Evolutionary conservation across 2,329 filamentous ascomycete genomes (phyloP).

Genomic region (Ophiognomonia clavigignenti-juglandacearum): DNA sequence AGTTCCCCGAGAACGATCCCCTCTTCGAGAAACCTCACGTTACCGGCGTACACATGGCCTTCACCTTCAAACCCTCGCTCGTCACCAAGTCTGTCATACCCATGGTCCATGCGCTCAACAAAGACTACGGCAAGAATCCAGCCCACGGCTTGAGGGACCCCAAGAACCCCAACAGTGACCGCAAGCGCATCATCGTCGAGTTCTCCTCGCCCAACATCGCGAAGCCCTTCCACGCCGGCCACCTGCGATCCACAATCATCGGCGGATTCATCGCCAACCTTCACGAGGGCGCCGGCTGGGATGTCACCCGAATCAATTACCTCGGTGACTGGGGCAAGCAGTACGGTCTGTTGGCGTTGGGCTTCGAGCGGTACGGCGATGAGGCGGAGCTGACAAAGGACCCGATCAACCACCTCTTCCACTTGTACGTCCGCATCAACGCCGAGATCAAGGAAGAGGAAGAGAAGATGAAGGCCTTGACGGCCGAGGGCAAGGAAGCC

Average conservation of each 20-base stretch:
- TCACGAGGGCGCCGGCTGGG: constrained; percentile 67
- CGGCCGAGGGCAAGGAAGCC: constrained; percentile 48
- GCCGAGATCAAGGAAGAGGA: constrained; percentile 62
- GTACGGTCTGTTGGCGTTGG: constrained; percentile 67
- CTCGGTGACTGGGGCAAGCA: constrained; percentile 80
- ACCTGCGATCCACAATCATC: constrained; percentile 74
- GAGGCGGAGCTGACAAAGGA: constrained; percentile 67
- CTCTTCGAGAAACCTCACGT: constrained; percentile 65
- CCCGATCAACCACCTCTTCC: constrained; percentile 76
- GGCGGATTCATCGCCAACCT: constrained; percentile 72
- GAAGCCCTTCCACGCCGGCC: constrained; percentile 77
- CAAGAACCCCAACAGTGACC: constrained; percentile 52
- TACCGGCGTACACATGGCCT: constrained; percentile 68
- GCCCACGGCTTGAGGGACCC: constrained; percentile 57
- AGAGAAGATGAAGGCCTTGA: constrained; percentile 55
- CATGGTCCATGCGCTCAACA: constrained; percentile 58
- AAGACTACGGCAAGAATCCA: constrained; percentile 61
- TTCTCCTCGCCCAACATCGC: constrained; percentile 85
- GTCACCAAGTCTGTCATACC: constrained; percentile 65
- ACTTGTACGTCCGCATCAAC: constrained; percentile 78
- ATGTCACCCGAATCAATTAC: constrained; percentile 71
- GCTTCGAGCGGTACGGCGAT: constrained; percentile 69
- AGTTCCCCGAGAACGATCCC: constrained; percentile 67
- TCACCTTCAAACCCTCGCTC: constrained; percentile 71
- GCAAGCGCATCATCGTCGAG: constrained; percentile 69